A percentile compares a stretch with the other conserved stretches of the same genome.
phyloP scores from a whole-genome alignment of 179 eudicot species.

The Beta macrorhiza region DNA sequence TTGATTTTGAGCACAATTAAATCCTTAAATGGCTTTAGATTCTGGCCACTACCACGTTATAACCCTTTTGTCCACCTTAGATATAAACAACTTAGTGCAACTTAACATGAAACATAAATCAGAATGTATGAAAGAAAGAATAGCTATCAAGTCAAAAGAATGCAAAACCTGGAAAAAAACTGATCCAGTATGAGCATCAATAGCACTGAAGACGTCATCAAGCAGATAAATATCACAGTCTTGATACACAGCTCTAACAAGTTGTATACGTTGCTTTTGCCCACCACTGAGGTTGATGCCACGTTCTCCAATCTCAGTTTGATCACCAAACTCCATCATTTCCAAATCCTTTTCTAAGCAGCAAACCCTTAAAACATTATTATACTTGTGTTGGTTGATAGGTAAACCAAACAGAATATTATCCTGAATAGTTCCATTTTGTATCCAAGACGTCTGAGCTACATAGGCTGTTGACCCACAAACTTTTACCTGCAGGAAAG shows the following conservation, averaged over 20 bases:
- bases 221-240: conserved; percentile 88
- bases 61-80: neutral
- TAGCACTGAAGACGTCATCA: conserved; percentile 93
- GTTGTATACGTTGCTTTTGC: conserved; percentile 92
- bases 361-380: conserved; percentile 66
- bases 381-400: conserved; percentile 63
- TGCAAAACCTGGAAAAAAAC: conserved; percentile 74
- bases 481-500: conserved; percentile 53
- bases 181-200: conserved; percentile 98
- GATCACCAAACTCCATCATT: conserved; percentile 96
- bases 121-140: no score
- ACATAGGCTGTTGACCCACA: conserved; percentile 94
- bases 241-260: conserved; percentile 95
- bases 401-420: conserved; percentile 87
- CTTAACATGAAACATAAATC: neutral
- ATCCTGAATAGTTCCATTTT: conserved; percentile 84
- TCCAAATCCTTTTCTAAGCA: conserved; percentile 83
- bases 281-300: conserved; percentile 98
- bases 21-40: neutral
- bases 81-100: neutral
- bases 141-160: neutral
- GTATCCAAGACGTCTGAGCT: conserved; percentile 97
- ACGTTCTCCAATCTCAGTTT: conserved; percentile 98
- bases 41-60: neutral
- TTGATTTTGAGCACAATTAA: neutral